Percentiles rank a stretch among this genome's conserved stretches.
phyloP scores from a whole-genome alignment of 768 basidiomycete species.

The Myochromella boudieri region DNA sequence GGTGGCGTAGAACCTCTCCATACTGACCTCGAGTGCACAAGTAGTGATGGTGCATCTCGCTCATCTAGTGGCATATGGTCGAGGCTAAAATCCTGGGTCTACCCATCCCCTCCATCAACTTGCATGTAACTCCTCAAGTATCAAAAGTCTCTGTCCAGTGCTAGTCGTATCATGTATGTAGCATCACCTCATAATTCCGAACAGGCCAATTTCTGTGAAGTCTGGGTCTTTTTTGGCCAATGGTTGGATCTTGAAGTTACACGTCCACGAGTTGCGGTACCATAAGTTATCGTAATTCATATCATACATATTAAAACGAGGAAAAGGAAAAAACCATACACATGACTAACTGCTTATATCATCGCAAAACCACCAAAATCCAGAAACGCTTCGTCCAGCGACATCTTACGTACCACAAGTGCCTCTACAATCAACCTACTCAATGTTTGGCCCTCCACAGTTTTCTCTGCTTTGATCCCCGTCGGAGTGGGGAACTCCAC shows the following conservation, averaged over 20 bases:
- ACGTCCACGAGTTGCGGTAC: too few relatives aligned
- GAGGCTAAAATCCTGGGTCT: conserved; percentile 43
- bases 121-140: conserved; percentile 6
- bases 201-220: neutral
- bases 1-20: conserved; percentile 23
- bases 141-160: too few relatives aligned
- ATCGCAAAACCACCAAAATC: conserved; percentile 69
- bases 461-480: conserved; percentile 17
- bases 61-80: conserved; percentile 31
- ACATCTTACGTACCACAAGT: conserved; percentile 75
- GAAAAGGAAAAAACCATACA: too few relatives aligned
- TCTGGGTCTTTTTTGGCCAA: too few relatives aligned
- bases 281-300: too few relatives aligned
- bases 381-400: conserved; percentile 71
- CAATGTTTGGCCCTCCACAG: conserved; percentile 21
- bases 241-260: too few relatives aligned
- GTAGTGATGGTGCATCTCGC: conserved; percentile 9
- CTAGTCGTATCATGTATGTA: conserved; percentile 9
- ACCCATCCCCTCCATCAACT: conserved; percentile 24
- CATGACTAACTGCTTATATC: too few relatives aligned
- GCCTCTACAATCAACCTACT: conserved; percentile 79
- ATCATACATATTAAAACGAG: too few relatives aligned
- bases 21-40: conserved; percentile 16
- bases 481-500: conserved; percentile 12
- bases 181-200: neutral